These are phyloP conservation scores for Bacidia rubella DNA, from an alignment of 495 filamentous ascomycete genomes.

Conservation along the genomic window DNA sequence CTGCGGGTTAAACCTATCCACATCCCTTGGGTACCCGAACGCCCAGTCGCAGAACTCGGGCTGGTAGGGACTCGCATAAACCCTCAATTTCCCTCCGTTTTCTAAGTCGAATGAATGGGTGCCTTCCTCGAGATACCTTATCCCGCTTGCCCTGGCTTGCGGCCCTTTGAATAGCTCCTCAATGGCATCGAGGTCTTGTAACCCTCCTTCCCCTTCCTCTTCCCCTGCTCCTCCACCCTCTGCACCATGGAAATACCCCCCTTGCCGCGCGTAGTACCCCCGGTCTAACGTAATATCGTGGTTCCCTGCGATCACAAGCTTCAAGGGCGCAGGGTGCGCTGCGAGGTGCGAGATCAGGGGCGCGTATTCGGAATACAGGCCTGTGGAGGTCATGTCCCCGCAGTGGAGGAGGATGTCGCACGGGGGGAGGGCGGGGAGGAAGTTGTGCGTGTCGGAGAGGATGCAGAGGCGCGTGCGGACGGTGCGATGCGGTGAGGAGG, in stretches of 20 bases:
- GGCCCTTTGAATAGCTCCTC: slow-evolving; percentile 29
- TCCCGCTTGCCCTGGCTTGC: slow-evolving; percentile 34
- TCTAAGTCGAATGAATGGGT: slow-evolving; percentile 37
- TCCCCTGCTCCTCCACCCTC: background rate
- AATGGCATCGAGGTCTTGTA: slow-evolving; percentile 20
- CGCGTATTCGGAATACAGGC: slow-evolving; percentile 40
- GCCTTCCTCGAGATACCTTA: slow-evolving; percentile 58
- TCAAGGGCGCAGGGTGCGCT: slow-evolving; percentile 44
- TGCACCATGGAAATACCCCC: slow-evolving; percentile 12
- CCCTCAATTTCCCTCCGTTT: slow-evolving; percentile 44
- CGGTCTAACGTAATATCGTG: slow-evolving; percentile 63
- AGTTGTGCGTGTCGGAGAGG: slow-evolving; percentile 51
- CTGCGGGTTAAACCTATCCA: slow-evolving; percentile 42
- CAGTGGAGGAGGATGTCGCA: slow-evolving; percentile 60
- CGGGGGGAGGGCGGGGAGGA: slow-evolving; percentile 34
- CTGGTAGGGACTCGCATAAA: slow-evolving; percentile 60
- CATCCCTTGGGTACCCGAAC: slow-evolving; percentile 42
- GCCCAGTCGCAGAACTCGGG: slow-evolving; percentile 47
- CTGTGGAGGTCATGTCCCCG: slow-evolving; percentile 57
- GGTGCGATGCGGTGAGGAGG: background rate
- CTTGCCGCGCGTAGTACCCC: slow-evolving; percentile 27
- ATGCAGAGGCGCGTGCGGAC: slow-evolving; percentile 39
- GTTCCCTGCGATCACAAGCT: slow-evolving; percentile 71
- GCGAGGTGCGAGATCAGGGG: slow-evolving; percentile 38
- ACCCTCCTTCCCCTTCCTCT: slow-evolving; percentile 4